Percentiles rank a stretch among this genome's conserved stretches.
Conservation (phyloP, 164 flowering plant genomes). For the Aristolochia fimbriata region DNA sequence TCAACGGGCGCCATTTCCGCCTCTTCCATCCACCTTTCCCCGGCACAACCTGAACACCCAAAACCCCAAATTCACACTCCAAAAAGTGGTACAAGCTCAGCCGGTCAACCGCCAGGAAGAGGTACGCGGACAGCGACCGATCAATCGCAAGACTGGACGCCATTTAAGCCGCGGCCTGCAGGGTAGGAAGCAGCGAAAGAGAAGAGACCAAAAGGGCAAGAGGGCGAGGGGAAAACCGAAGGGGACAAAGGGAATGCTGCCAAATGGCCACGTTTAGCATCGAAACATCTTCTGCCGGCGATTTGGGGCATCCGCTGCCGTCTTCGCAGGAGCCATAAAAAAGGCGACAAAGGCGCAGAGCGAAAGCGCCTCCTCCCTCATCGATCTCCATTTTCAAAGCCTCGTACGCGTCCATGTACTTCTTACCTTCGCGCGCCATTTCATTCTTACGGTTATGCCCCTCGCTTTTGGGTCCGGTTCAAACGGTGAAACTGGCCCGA, state of each 20-base stretch:
- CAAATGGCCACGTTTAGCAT: conserved; percentile 2
- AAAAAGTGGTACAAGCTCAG: not conserved
- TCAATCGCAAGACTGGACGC: too few species aligned
- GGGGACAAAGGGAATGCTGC: conserved; percentile 1
- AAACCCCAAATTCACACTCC: too few species aligned
- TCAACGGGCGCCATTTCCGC: conserved; percentile 1
- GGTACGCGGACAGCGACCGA: too few species aligned
- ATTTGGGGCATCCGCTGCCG: conserved; percentile 5
- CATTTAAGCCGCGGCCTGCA: not conserved
- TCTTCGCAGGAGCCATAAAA: not conserved
- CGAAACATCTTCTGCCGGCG: conserved; percentile 1
- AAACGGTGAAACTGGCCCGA: too few species aligned
- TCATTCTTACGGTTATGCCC: too few species aligned
- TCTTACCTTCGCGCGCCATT: too few species aligned
- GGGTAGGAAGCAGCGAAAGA: not conserved
- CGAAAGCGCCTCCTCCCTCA: too few species aligned
- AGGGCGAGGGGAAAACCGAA: conserved; percentile 2
- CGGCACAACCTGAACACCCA: not conserved
- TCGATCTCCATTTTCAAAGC: too few species aligned
- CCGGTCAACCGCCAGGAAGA: not conserved
- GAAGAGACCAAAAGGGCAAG: not conserved
- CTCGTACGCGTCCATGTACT: too few species aligned
- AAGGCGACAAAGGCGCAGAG: too few species aligned
- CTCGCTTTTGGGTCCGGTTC: too few species aligned
- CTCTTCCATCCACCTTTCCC: not conserved